A percentile compares a stretch with the other conserved stretches of the same genome.
These are phyloP conservation scores for Plantago lanceolata DNA, from an alignment of 305 asterid species.

Conservation along the genomic window DNA sequence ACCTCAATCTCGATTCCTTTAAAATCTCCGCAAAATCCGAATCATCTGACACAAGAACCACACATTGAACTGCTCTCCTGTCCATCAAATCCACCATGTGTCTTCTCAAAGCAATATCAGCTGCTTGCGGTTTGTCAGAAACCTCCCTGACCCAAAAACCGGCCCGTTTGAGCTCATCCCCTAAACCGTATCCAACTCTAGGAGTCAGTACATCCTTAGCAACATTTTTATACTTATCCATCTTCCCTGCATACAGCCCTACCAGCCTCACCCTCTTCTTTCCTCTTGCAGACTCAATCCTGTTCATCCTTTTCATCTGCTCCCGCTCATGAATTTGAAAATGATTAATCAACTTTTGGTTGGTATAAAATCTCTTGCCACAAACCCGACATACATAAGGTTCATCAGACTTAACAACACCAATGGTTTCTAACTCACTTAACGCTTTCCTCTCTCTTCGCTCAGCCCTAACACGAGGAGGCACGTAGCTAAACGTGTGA, in stretches of 20 bases:
- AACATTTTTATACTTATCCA: slow-evolving; percentile 78
- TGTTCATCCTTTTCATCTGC: slow-evolving; percentile 64
- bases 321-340: slow-evolving; percentile 79
- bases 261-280: slow-evolving; percentile 67
- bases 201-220: slow-evolving; percentile 68
- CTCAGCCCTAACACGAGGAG: slow-evolving; percentile 48
- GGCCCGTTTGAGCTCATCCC: slow-evolving; percentile 67
- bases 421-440: slow-evolving; percentile 51
- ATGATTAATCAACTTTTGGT: slow-evolving; percentile 61
- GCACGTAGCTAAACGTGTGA: slow-evolving; percentile 67
- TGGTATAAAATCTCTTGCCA: slow-evolving; percentile 69
- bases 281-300: slow-evolving; percentile 78
- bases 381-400: slow-evolving; percentile 73
- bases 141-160: slow-evolving; percentile 77
- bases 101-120: slow-evolving; percentile 58
- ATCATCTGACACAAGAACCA: slow-evolving; percentile 84
- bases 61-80: slow-evolving; percentile 47
- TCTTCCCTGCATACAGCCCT: slow-evolving; percentile 64
- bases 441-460: slow-evolving; percentile 47
- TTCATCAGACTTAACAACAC: slow-evolving; percentile 47
- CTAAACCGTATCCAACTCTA: slow-evolving; percentile 67
- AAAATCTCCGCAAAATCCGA: slow-evolving; percentile 61
- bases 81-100: slow-evolving; percentile 81
- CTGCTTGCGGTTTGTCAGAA: slow-evolving; percentile 69
- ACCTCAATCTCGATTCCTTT: slow-evolving; percentile 70